Evolutionary conservation across 176 grass and related monocot species (phyloP).

Genomic region (Themeda triandra): DNA sequence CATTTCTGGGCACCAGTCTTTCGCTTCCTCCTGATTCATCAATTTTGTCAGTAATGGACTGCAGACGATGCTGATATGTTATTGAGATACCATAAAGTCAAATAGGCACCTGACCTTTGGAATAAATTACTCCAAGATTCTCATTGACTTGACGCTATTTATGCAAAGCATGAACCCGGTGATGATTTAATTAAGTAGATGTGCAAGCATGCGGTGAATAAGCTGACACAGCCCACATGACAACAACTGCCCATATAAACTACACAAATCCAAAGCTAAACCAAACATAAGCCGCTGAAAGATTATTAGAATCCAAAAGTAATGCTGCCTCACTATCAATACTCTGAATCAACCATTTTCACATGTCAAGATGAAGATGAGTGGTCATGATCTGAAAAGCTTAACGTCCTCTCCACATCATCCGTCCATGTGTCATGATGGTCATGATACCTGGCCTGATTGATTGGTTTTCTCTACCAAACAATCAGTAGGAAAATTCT

Average conservation of each 20-base stretch:
- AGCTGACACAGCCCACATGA: constrained; percentile 32
- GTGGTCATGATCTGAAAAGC: constrained; percentile 37
- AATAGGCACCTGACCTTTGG: neutral
- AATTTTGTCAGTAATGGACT: neutral
- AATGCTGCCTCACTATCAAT: neutral
- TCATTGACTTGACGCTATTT: constrained; percentile 18
- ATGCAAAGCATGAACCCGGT: constrained; percentile 12
- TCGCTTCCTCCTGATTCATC: neutral
- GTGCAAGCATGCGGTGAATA: constrained; percentile 4
- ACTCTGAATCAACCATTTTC: neutral
- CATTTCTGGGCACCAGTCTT: neutral
- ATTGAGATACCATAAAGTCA: constrained; percentile 6
- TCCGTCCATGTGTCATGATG: constrained; percentile 44
- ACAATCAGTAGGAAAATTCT: neutral
- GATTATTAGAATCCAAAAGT: neutral
- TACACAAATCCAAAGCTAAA: neutral
- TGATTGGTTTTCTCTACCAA: neutral
- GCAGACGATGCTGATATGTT: neutral
- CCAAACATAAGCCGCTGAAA: neutral
- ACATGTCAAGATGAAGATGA: constrained; percentile 25
- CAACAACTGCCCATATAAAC: constrained; percentile 23
- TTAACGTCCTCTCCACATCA: constrained; percentile 57
- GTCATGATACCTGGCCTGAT: constrained; percentile 51
- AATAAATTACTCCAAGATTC: constrained; percentile 8
- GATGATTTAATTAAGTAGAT: constrained; percentile 21